A percentile compares a stretch with the other conserved stretches of the same genome.
phyloP scores from a whole-genome alignment of 148 eudicot species.

The Camellia sinensis region DNA sequence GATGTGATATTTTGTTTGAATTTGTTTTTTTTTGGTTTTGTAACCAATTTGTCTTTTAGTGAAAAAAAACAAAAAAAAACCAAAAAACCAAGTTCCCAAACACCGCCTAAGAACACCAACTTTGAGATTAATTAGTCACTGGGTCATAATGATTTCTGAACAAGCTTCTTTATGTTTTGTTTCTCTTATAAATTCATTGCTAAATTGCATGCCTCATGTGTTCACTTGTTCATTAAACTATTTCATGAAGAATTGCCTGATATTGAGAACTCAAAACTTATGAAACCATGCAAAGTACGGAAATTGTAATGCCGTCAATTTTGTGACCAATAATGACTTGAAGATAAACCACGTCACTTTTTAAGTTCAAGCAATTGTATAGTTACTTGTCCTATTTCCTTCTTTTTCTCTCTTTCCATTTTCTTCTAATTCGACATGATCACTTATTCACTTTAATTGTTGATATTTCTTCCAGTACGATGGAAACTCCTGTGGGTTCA shows the following conservation, averaged over 20 bases:
- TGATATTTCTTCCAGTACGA: slow-evolving; percentile 43
- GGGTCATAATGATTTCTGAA: neutral
- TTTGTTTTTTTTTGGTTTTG: no score
- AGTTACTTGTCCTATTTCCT: neutral
- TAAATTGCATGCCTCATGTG: neutral
- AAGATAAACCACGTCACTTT: neutral
- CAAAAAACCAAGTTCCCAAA: no score
- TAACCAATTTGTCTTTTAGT: no score
- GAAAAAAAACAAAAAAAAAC: no score
- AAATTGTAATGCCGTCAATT: neutral
- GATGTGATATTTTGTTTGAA: no score
- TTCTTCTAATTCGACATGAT: neutral
- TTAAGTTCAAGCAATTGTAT: neutral
- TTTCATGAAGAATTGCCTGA: neutral
- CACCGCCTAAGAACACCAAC: no score
- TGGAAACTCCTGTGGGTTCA: slow-evolving; percentile 43
- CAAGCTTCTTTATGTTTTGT: neutral
- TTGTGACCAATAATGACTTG: neutral
- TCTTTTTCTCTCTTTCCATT: neutral
- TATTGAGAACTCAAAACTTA: neutral
- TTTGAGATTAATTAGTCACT: neutral
- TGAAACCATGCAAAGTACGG: slow-evolving; percentile 9
- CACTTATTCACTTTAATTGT: neutral
- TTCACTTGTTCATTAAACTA: neutral
- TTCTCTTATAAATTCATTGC: neutral